A percentile compares a stretch with the other conserved stretches of the same genome.
phyloP scores from a whole-genome alignment of 2,329 filamentous ascomycete genomes.

The Hirsutella minnesotensis region DNA sequence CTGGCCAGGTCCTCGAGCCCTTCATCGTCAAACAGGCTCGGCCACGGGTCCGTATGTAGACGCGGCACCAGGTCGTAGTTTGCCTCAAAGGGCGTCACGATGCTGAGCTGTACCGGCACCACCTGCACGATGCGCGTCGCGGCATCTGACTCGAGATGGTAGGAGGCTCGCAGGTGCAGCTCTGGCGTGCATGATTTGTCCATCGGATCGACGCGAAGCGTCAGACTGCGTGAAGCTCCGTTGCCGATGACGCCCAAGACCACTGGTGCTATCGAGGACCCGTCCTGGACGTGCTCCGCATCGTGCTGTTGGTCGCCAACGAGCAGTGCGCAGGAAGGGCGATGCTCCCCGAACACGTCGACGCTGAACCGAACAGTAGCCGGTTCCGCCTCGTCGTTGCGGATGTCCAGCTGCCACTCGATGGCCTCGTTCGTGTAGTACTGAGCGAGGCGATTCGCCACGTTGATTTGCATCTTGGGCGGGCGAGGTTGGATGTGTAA shows the following conservation, averaged over 20 bases:
- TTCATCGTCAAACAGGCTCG: conserved; percentile 66
- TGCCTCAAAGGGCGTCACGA: conserved; percentile 80
- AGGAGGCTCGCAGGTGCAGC: conserved; percentile 61
- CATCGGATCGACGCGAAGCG: conserved; percentile 38
- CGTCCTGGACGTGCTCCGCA: conserved; percentile 24
- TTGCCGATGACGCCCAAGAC: conserved; percentile 35
- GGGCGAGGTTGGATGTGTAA: conserved; percentile 77
- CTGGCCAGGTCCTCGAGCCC: conserved; percentile 25
- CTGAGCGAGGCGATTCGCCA: conserved; percentile 50
- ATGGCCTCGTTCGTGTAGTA: conserved; percentile 82
- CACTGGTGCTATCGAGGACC: conserved; percentile 29
- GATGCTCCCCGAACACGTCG: conserved; percentile 47
- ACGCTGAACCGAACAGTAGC: conserved; percentile 62
- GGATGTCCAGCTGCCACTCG: conserved; percentile 52
- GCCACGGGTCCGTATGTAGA: conserved; percentile 70
- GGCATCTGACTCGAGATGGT: conserved; percentile 67
- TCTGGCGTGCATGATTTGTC: conserved; percentile 46
- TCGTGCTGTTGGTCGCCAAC: conserved; percentile 20
- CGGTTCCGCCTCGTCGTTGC: conserved; percentile 75
- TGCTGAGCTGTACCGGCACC: conserved; percentile 53
- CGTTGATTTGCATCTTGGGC: conserved; percentile 72
- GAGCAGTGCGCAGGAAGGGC: conserved; percentile 33
- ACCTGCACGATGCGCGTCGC: conserved; percentile 72
- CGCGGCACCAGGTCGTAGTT: conserved; percentile 79
- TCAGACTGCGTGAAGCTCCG: conserved; percentile 28